A percentile compares a stretch with the other conserved stretches of the same genome.
Conservation (phyloP, 1,139 yeast species). For the Lodderomyces oxycetoniae region DNA sequence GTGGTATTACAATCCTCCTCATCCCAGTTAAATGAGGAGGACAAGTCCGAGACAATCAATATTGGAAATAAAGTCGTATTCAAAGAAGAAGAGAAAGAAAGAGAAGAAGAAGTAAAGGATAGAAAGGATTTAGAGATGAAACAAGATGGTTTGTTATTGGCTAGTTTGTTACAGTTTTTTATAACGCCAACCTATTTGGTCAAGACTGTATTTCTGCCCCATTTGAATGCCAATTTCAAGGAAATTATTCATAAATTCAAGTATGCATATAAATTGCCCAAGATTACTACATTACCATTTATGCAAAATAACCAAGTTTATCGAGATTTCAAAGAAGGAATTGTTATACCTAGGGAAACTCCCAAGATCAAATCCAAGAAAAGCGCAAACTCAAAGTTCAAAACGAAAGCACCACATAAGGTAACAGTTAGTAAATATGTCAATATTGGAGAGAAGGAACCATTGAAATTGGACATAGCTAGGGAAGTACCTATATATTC, state of each 20-base stretch:
- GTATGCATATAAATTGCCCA: slow-evolving; percentile 68
- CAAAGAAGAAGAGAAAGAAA: slow-evolving; percentile 17
- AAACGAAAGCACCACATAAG: slow-evolving; percentile 43
- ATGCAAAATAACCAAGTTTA: slow-evolving; percentile 47
- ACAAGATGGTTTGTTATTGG: slow-evolving; percentile 49
- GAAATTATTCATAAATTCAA: slow-evolving; percentile 41
- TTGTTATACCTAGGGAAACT: slow-evolving; percentile 55
- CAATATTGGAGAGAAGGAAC: slow-evolving; percentile 61
- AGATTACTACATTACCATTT: slow-evolving; percentile 68
- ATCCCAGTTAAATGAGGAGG: slow-evolving; percentile 16
- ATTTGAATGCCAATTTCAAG: slow-evolving; percentile 20
- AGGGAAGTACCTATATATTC: slow-evolving; percentile 73
- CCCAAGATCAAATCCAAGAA: slow-evolving; percentile 35
- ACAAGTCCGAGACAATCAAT: slow-evolving; percentile 21
- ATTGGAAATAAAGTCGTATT: slow-evolving; percentile 33
- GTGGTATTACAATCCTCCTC: slow-evolving; percentile 55
- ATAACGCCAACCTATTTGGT: slow-evolving; percentile 83
- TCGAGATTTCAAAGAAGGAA: slow-evolving; percentile 55
- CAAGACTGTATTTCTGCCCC: slow-evolving; percentile 49
- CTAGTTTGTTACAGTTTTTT: slow-evolving; percentile 71
- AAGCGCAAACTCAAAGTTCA: slow-evolving; percentile 31
- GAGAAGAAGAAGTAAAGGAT: slow-evolving; percentile 4
- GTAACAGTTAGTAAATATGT: slow-evolving; percentile 54
- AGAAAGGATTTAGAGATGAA: background rate
- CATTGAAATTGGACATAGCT: slow-evolving; percentile 49